These are phyloP conservation scores for Rhizopus sp. DNA, from an alignment of 371 early-diverging fungal species.

Conservation along the genomic window DNA sequence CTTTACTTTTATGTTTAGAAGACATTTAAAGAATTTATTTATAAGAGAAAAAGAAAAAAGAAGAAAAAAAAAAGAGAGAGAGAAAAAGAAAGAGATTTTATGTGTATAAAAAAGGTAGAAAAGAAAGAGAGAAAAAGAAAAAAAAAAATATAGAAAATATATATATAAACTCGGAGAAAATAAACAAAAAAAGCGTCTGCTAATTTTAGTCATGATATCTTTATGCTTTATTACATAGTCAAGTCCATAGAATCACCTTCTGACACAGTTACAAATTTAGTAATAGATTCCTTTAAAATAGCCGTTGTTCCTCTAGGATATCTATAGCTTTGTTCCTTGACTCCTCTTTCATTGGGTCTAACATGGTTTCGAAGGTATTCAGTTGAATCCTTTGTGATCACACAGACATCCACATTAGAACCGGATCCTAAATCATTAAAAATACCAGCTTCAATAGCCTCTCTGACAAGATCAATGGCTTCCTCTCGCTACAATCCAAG, in stretches of 20 bases:
- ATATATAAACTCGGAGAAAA: constrained; percentile 1
- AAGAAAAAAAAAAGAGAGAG: background rate
- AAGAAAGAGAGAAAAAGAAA: background rate
- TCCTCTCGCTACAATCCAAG: constrained; percentile 76
- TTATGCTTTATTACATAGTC: constrained; percentile 32
- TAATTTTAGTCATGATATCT: background rate
- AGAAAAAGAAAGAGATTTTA: background rate
- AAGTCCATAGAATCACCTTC: constrained; percentile 58
- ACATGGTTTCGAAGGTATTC: constrained; percentile 87
- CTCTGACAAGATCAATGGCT: constrained; percentile 91
- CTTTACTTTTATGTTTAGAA: constrained; percentile 10
- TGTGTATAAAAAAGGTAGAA: background rate
- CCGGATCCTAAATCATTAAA: constrained; percentile 99
- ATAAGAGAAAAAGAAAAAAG: constrained; percentile 1
- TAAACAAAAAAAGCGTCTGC: background rate
- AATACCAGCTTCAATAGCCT: constrained; percentile 98
- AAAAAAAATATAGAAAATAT: background rate
- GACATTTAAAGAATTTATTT: background rate
- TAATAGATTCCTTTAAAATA: constrained; percentile 47
- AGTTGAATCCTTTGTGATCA: constrained; percentile 82
- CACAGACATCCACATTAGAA: constrained; percentile 96
- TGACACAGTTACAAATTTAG: constrained; percentile 36
- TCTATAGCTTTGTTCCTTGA: constrained; percentile 83
- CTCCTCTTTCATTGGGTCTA: constrained; percentile 87
- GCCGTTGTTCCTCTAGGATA: constrained; percentile 53